phyloP scores from a whole-genome alignment of 768 basidiomycete species.

The Tylopilus intermedius region DNA sequence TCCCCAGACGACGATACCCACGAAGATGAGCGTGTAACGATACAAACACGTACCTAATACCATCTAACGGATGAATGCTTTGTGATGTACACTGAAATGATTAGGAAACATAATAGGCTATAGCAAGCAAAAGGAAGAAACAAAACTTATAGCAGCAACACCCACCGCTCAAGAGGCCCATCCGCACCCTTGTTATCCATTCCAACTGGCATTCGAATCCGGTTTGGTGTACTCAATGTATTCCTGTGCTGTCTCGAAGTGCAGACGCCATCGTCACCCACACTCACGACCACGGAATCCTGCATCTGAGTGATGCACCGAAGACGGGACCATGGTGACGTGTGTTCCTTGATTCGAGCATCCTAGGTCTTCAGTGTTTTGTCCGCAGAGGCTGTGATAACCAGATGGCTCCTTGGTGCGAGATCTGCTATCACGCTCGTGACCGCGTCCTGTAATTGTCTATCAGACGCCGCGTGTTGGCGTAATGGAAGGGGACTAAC shows the following conservation, averaged over 20 bases:
- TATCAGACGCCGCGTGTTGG: neutral
- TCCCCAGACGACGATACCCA: slow-evolving; percentile 76
- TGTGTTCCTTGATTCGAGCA: slow-evolving; percentile 74
- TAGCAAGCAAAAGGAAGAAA: too few relatives aligned
- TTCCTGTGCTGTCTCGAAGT: too few relatives aligned
- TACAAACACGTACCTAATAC: slow-evolving; percentile 2
- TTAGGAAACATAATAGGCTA: too few relatives aligned
- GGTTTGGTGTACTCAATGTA: too few relatives aligned
- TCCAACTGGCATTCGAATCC: too few relatives aligned
- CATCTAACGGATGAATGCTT: neutral
- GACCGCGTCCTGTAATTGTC: slow-evolving; percentile 68
- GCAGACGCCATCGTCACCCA: slow-evolving; percentile 87
- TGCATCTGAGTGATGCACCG: slow-evolving; percentile 65
- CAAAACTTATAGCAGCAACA: too few relatives aligned
- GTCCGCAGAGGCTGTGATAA: slow-evolving; percentile 87
- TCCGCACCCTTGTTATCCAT: too few relatives aligned
- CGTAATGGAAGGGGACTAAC: slow-evolving; percentile 44
- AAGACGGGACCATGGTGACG: slow-evolving; percentile 78
- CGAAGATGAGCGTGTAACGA: too few relatives aligned
- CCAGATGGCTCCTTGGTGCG: slow-evolving; percentile 64
- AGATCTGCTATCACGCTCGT: slow-evolving; percentile 76
- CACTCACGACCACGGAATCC: slow-evolving; percentile 77
- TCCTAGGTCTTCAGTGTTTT: slow-evolving; percentile 90
- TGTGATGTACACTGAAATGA: too few relatives aligned
- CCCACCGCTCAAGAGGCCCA: too few relatives aligned